A percentile compares a stretch with the other conserved stretches of the same genome.
Conservation (phyloP, 75 land plant genomes). For the Pinus albicaulis region DNA sequence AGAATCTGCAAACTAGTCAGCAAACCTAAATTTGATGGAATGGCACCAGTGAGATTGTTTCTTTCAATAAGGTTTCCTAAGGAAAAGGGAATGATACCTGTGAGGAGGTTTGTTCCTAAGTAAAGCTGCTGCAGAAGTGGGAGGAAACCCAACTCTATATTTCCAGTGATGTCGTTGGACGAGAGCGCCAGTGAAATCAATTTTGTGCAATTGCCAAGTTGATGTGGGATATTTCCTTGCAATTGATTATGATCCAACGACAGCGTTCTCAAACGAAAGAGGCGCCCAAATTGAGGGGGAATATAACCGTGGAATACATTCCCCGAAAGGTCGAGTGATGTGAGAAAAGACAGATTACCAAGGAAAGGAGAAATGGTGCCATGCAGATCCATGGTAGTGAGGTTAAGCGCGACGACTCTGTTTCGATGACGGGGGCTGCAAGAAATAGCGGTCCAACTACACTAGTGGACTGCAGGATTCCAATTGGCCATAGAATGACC, state of each 20-base stretch:
- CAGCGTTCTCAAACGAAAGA: not conserved
- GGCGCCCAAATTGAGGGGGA: not conserved
- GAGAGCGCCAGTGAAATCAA: not conserved
- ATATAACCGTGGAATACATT: not conserved
- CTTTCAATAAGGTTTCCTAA: not conserved
- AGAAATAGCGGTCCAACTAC: not conserved
- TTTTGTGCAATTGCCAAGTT: slow-evolving; percentile 15
- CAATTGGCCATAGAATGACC: not conserved
- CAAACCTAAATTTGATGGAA: slow-evolving; percentile 28
- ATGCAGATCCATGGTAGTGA: not conserved
- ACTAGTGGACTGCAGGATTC: not conserved
- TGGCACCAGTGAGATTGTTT: slow-evolving; percentile 27
- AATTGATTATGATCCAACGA: not conserved
- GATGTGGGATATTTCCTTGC: slow-evolving; percentile 20
- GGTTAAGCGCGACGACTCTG: not conserved
- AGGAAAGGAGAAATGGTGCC: not conserved
- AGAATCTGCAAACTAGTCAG: slow-evolving; percentile 13
- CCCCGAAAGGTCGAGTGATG: not conserved
- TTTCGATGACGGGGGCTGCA: not conserved
- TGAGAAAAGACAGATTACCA: not conserved
- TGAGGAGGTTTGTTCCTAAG: slow-evolving; percentile 29
- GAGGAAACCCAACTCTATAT: slow-evolving; percentile 10
- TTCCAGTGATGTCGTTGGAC: slow-evolving; percentile 9
- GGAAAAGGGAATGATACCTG: not conserved
- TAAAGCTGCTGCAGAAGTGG: slow-evolving; percentile 10